phyloP scores from a whole-genome alignment of 2,329 filamentous ascomycete genomes.

The Zopfia rhizophila region DNA sequence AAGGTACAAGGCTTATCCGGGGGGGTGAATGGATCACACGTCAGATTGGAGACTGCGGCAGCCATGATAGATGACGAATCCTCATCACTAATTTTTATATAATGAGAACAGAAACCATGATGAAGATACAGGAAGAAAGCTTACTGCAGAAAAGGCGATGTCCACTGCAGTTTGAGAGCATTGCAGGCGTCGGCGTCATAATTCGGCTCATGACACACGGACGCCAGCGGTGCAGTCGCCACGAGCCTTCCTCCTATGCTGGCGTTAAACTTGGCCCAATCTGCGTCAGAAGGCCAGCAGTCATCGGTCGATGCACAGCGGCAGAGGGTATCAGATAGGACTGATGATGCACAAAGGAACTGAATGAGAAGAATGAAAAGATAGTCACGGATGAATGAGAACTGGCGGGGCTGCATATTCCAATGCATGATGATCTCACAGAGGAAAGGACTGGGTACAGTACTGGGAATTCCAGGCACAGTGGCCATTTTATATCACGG shows the following conservation, averaged over 20 bases:
- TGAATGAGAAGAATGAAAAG: too few species aligned
- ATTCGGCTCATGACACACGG: constrained; percentile 45
- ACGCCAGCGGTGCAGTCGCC: constrained; percentile 52
- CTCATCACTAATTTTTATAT: constrained; percentile 10
- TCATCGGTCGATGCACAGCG: constrained; percentile 35
- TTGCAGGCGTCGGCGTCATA: constrained; percentile 30
- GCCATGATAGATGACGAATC: constrained; percentile 29
- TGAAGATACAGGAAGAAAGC: too few species aligned
- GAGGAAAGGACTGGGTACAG: too few species aligned
- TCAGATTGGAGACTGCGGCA: constrained; percentile 28
- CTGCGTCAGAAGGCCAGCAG: constrained; percentile 46
- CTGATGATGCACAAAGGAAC: too few species aligned
- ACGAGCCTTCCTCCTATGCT: constrained; percentile 52
- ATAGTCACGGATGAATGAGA: too few species aligned
- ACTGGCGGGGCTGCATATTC: too few species aligned
- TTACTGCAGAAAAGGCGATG: constrained; percentile 26
- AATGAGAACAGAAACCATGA: constrained; percentile 1
- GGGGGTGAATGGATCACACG: constrained; percentile 28
- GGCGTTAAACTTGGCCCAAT: constrained; percentile 49
- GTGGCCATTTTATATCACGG: too few species aligned
- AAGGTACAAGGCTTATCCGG: constrained; percentile 25
- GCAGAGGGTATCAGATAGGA: too few species aligned
- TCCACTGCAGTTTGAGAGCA: constrained; percentile 28
- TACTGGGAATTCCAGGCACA: too few species aligned
- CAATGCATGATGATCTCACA: too few species aligned